Base-by-base conservation (phyloP, 495 filamentous ascomycete genomes). In the Schizothecium vesticola region DNA sequence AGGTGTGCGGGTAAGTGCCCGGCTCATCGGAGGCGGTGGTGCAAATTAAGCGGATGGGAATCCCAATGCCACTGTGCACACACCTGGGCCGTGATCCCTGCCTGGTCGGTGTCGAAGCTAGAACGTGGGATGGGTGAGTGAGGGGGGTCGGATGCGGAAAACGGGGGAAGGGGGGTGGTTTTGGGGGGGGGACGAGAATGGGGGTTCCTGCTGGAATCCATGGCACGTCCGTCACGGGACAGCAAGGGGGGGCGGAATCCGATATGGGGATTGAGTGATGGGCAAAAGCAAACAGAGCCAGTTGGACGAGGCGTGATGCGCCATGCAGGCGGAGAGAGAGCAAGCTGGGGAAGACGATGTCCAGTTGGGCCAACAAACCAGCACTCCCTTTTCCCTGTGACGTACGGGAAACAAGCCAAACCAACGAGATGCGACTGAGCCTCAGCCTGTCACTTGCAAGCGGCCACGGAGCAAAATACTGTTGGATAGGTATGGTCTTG, bases 41-140 rank as follows among this genome's bases (percentile, higher is more conserved):
- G 72, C 64, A 77, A 67, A 66, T 69, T 66, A 70, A 70, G 67
- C 71, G 71, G 70, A 65, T 68, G 75, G 64, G 65, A 70, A 69
- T 75, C 66, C 64, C 66, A 72, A 70, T 76, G 69, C 68, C 73
- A 64, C 62, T n/a, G 43, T 51, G 43, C 43, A 51, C 59, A 66
- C 55, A 61, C 63, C 71, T 60, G 59, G 62, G 36, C 61, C 21
- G 31, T 23, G 61, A 55, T 65, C 69, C 60, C 67, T 70, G 61
- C 58, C 72, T 56, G 51, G 70, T 67, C 67, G 66, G 31, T 56
- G 61, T 66, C 59, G 68, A 67, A 63, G 69, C 65, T 56, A 71
- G 65, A 77, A 74, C 70, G 73, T 75, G 75, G 75, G 75, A 77
- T 75, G 71, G 51, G 72, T 69, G 71, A 68, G 63, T 69, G 67